Evolutionary conservation across 2,329 filamentous ascomycete genomes (phyloP).

Genomic region (Pestalotiopsis sp.): DNA sequence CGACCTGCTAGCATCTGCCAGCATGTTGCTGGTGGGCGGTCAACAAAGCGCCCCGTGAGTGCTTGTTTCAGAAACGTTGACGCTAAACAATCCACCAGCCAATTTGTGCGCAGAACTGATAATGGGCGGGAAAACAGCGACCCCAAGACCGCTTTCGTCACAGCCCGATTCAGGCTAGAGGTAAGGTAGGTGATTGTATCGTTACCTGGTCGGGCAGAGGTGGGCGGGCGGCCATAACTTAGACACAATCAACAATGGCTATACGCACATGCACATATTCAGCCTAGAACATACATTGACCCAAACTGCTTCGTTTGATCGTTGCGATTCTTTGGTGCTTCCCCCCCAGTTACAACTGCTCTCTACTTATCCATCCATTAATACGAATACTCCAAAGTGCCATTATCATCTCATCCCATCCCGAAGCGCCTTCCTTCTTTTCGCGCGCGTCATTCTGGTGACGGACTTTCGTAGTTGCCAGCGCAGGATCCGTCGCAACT

Average conservation of each 20-base stretch:
- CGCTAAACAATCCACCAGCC: not conserved
- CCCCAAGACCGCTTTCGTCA: conserved; percentile 4
- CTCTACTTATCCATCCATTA: not conserved
- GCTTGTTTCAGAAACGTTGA: not conserved
- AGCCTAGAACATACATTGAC: not conserved
- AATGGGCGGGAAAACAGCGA: not conserved
- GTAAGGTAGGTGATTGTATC: not conserved
- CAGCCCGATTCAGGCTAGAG: not conserved
- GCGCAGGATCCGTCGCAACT: conserved; percentile 3
- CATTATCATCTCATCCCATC: not conserved
- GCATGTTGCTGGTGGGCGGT: not conserved
- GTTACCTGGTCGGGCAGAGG: not conserved
- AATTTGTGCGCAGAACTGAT: not conserved
- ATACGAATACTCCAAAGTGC: not conserved
- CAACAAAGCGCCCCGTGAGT: conserved; percentile 6
- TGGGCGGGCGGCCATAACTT: not conserved
- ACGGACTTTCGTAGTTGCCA: not conserved
- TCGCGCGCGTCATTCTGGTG: not conserved
- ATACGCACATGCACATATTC: not conserved
- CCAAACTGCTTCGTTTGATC: not conserved
- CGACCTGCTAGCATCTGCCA: not conserved
- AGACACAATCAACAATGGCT: not conserved
- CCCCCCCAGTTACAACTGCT: not conserved
- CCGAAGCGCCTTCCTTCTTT: not conserved
- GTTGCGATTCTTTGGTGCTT: not conserved